A percentile compares a stretch with the other conserved stretches of the same genome.
Evolutionary conservation across 345 rosid genomes (phyloP).

Genomic region (Salix koriyanagi): DNA sequence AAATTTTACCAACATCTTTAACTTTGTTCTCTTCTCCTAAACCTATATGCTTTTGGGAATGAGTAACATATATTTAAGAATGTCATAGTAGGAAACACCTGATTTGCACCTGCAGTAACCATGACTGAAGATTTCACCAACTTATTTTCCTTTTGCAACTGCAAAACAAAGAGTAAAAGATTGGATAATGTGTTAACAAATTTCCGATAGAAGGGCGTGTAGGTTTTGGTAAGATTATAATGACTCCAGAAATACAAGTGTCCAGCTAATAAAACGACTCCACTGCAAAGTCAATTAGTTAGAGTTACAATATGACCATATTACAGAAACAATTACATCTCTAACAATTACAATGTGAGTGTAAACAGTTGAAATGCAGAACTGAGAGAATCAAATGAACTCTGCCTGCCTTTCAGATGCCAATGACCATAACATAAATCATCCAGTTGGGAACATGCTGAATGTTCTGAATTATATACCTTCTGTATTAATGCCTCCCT

Average conservation of each 20-base stretch:
- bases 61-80: slow-evolving; percentile 3
- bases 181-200: background rate
- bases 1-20: background rate
- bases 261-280: background rate
- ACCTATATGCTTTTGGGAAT: background rate
- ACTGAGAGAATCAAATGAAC: background rate
- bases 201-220: background rate
- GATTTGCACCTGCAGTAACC: slow-evolving; percentile 99
- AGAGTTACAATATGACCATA: background rate
- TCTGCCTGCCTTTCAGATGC: slow-evolving; percentile 4
- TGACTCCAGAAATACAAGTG: background rate
- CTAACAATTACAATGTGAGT: background rate
- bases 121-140: slow-evolving; percentile 70
- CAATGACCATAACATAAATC: background rate
- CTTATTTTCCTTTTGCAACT: slow-evolving; percentile 71
- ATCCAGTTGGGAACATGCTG: background rate
- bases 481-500: slow-evolving; percentile 59
- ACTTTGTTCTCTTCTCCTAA: background rate
- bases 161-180: slow-evolving; percentile 20
- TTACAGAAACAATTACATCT: background rate
- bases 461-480: slow-evolving; percentile 32
- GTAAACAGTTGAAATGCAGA: slow-evolving; percentile 2
- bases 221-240: background rate
- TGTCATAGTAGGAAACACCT: slow-evolving; percentile 37
- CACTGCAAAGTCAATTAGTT: too few species aligned